These are phyloP conservation scores for Arthrocladium fulminans DNA, from an alignment of 2,329 filamentous ascomycete species.

Conservation along the genomic window DNA sequence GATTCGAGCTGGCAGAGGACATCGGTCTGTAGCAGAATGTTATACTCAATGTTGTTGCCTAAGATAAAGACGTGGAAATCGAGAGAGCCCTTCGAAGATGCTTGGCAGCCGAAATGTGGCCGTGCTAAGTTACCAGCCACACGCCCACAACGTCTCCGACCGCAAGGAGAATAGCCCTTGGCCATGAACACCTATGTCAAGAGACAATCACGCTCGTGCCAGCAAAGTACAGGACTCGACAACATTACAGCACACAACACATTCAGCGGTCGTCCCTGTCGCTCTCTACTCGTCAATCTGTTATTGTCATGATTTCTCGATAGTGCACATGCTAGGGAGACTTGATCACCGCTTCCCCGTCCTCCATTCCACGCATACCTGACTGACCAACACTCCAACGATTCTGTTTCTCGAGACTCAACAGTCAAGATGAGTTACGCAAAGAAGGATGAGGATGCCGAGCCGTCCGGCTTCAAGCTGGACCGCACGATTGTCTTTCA, in stretches of 20 bases:
- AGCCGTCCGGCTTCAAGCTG: conserved; percentile 87
- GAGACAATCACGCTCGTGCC: background rate
- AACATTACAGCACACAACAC: background rate
- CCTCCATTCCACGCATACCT: conserved; percentile 14
- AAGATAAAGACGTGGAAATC: too few relatives aligned
- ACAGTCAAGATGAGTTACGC: conserved; percentile 70
- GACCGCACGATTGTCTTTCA: conserved; percentile 97
- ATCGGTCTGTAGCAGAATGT: too few relatives aligned
- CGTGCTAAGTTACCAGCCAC: too few relatives aligned
- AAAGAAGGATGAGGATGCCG: conserved; percentile 98
- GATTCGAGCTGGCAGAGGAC: too few relatives aligned
- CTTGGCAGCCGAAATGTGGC: background rate
- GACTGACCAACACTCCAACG: conserved; percentile 20
- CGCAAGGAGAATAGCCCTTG: conserved; percentile 2
- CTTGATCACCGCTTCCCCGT: conserved; percentile 10
- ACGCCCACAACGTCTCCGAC: background rate
- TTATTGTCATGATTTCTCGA: conserved; percentile 17
- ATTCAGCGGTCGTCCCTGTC: background rate
- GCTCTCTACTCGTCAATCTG: background rate
- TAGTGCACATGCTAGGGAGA: conserved; percentile 12
- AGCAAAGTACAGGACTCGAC: background rate
- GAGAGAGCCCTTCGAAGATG: too few relatives aligned
- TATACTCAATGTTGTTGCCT: too few relatives aligned
- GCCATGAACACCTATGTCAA: conserved; percentile 6
- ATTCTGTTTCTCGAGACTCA: background rate